Evolutionary conservation across 148 eudicot species (phyloP).

Genomic region (Diospyros lotus): DNA sequence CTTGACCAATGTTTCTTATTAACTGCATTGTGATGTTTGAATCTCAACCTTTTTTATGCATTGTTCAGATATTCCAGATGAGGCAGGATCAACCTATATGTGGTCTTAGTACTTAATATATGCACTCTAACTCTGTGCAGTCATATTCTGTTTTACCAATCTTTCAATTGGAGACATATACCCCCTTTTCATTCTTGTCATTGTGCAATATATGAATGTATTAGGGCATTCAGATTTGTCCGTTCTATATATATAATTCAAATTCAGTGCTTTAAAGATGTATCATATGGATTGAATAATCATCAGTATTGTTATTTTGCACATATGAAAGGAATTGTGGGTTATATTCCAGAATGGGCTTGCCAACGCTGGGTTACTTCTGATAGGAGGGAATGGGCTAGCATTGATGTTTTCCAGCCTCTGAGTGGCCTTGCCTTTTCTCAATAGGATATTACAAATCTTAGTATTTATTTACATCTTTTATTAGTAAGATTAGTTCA

Average conservation of each 20-base stretch:
- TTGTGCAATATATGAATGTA: neutral
- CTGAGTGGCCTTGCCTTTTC: too few species aligned
- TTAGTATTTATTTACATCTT: too few species aligned
- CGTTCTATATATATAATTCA: neutral
- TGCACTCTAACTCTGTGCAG: neutral
- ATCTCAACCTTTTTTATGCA: neutral
- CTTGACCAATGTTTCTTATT: neutral
- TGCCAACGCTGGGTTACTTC: neutral
- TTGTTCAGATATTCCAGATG: neutral
- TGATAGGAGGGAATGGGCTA: too few species aligned
- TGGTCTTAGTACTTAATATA: neutral
- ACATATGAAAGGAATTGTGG: neutral
- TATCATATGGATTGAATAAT: neutral
- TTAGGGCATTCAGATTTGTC: neutral
- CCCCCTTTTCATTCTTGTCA: neutral
- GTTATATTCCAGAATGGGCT: neutral
- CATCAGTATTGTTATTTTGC: neutral
- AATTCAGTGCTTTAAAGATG: neutral
- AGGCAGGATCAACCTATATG: neutral
- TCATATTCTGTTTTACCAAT: neutral
- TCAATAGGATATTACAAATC: too few species aligned
- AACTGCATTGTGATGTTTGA: neutral
- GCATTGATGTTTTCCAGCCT: too few species aligned
- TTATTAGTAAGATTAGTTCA: too few species aligned
- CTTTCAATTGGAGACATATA: neutral